Evolutionary conservation across 805 yeast genomes (phyloP).

Genomic region (Wickerhamiella slavikovae): DNA sequence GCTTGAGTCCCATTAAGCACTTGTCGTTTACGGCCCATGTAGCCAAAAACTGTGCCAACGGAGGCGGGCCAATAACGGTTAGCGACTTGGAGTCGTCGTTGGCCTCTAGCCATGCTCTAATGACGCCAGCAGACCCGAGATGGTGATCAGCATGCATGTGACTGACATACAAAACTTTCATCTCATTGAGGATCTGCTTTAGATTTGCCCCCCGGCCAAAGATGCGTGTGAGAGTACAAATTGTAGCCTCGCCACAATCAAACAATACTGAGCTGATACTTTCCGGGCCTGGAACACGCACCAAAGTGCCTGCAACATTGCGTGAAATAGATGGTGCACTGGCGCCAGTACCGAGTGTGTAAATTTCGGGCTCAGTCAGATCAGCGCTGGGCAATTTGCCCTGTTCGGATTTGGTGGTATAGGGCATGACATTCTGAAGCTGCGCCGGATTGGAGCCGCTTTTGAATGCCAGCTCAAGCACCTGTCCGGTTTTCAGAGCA

Average conservation of each 20-base stretch:
- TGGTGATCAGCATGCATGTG: conserved; percentile 98
- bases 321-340: conserved; percentile 71
- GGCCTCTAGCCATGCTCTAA: conserved; percentile 37
- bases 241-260: conserved; percentile 93
- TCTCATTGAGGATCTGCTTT: conserved; percentile 31
- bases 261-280: conserved; percentile 28
- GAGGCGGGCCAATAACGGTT: conserved; percentile 56
- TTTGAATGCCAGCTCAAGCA: too few species aligned
- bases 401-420: neutral
- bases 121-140: conserved; percentile 53
- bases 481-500: too few species aligned
- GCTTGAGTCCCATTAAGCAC: conserved; percentile 15
- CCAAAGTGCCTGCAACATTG: conserved; percentile 64
- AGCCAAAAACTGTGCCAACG: conserved; percentile 37
- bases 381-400: too few species aligned
- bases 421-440: too few species aligned
- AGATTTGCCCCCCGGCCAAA: conserved; percentile 30
- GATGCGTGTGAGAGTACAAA: conserved; percentile 48
- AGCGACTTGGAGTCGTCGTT: conserved; percentile 16
- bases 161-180: conserved; percentile 48
- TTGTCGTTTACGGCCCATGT: conserved; percentile 33
- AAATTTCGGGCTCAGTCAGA: conserved; percentile 25
- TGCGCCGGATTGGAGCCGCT: too few species aligned
- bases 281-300: conserved; percentile 37
- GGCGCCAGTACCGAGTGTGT: conserved; percentile 83